These are phyloP conservation scores for Jackrogersella multiformis DNA, from an alignment of 495 filamentous ascomycete species.

Conservation along the genomic window DNA sequence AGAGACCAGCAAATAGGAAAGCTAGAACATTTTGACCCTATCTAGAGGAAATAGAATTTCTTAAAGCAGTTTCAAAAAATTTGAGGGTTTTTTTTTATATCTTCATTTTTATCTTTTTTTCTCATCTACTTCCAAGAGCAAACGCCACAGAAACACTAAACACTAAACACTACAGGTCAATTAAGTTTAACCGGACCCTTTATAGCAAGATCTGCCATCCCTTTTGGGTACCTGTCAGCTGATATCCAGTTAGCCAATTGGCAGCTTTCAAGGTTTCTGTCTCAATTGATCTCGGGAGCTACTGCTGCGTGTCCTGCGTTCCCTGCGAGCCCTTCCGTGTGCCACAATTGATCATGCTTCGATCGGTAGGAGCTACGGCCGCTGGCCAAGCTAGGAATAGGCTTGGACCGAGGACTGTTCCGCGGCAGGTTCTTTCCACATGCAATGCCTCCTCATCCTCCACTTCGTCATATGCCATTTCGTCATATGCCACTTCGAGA, in stretches of 20 bases:
- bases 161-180: no score
- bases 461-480: conserved; percentile 30
- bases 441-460: conserved; percentile 45
- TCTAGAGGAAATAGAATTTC: conserved; percentile 22
- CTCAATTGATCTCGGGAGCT: conserved; percentile 29
- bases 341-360: conserved; percentile 50
- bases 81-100: conserved; percentile 23
- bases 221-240: conserved; percentile 22
- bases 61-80: conserved; percentile 19
- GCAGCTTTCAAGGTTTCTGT: conserved; percentile 11
- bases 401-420: conserved; percentile 53
- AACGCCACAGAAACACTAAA: conserved; percentile 7
- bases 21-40: conserved; percentile 10
- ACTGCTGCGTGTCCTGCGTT: conserved; percentile 29
- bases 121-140: conserved; percentile 4
- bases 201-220: conserved; percentile 11
- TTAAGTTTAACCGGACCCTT: conserved; percentile 15
- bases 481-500: conserved; percentile 35
- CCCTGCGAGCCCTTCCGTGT: no score
- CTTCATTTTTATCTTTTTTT: neutral
- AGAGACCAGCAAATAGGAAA: conserved; percentile 36
- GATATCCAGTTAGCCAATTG: conserved; percentile 35
- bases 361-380: conserved; percentile 54
- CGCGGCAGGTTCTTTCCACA: conserved; percentile 53
- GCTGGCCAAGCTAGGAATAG: conserved; percentile 48